A percentile compares a stretch with the other conserved stretches of the same genome.
Conservation (phyloP, 148 eudicot genomes). For the Polygonum aviculare region DNA sequence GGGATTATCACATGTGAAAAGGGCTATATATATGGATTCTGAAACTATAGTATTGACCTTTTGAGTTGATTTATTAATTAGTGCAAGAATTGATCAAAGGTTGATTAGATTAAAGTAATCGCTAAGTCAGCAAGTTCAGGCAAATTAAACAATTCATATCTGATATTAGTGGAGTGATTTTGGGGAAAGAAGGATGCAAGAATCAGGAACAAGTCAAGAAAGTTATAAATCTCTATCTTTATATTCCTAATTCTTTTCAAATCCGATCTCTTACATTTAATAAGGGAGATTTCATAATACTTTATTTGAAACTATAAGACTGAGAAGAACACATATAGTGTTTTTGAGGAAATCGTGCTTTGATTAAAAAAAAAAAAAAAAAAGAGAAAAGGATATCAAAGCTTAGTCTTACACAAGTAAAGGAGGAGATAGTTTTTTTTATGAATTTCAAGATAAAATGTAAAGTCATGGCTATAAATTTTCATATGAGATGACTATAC, state of each 20-base stretch:
- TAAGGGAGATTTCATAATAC: neutral
- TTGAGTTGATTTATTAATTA: neutral
- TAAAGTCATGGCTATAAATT: no score
- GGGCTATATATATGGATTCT: neutral
- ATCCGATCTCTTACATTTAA: neutral
- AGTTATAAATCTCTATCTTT: neutral
- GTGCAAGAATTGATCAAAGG: constrained; percentile 1
- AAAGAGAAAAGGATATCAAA: no score
- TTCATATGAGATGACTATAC: no score
- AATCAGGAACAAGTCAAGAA: neutral
- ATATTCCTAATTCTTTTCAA: neutral
- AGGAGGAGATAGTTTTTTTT: neutral
- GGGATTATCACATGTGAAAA: neutral
- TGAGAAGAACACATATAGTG: neutral
- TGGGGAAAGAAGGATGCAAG: neutral
- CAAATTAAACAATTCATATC: neutral
- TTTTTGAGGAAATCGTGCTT: neutral
- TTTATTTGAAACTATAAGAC: neutral
- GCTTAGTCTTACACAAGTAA: neutral
- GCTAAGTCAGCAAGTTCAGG: neutral
- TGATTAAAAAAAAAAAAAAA: no score
- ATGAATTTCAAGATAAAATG: no score
- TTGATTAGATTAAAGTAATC: constrained; percentile 4
- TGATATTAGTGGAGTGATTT: neutral
- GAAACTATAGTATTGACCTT: neutral